Base-by-base conservation (phyloP, 2,329 filamentous ascomycete genomes). In the Corinectria fuckeliana region DNA sequence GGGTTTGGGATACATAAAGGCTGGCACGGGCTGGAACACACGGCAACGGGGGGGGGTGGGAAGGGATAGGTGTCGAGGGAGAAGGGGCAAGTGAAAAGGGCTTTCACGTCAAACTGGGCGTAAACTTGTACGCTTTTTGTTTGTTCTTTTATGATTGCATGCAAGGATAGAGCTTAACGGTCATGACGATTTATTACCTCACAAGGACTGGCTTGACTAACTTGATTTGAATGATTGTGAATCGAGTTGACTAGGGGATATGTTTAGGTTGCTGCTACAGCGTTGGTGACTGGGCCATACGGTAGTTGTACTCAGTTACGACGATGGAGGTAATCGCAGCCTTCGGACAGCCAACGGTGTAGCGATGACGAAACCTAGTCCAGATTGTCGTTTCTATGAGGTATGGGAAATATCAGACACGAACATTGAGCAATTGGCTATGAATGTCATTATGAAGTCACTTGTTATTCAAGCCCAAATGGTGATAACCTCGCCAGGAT, bases 101-200 rank as follows among this genome's bases (percentile, higher is more conserved):
- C 26, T 32, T 28, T 49, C 45, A 55, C 52, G 44, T 56, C 38
- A 52, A 50, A 61, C 55, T 45, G 30, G 36, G 63, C 56, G 62
- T 56, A 54, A 42, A 60, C 30, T 53, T 61, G 55, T 45, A 41
- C 41, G 49, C 47, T 44, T 47, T 53, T 47, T 53, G 39, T 50
- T 36, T 59, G 36, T 56, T 42, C 25, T 54, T n/a, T 65, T 58
- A 48, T 30, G 48, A 51, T 50, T 55, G 56, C 51, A 62, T 60
- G 61, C 58, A 62, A 64, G 62, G 63, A 64, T 62, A 64, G 57
- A 64, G 53, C 52, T 62, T 53, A 61, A 64, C 56, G 51, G 62
- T 56, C 60, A 62, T 60, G 50, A 61, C 47, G 49, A 60, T 57
- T 53, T 56, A 50, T 47, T 49, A 28, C 48, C 20, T 42, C 21